A percentile compares a stretch with the other conserved stretches of the same genome.
phyloP scores from a whole-genome alignment of 2,329 filamentous ascomycete species.

The Dryadomyces quercus-mongolicae region DNA sequence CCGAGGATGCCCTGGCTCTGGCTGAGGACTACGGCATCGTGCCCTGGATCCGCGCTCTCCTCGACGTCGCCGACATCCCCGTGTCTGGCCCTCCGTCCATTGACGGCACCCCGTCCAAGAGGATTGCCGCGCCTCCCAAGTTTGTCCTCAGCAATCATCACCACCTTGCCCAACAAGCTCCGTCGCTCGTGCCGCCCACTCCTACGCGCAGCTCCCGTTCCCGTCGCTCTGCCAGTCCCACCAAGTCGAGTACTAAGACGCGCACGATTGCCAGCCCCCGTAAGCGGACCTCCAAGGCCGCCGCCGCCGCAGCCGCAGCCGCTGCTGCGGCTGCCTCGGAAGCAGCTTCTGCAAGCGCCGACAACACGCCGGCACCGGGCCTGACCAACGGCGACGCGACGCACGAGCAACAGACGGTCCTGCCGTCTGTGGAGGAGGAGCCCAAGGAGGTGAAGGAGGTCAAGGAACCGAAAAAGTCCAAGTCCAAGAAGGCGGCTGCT shows the following conservation, averaged over 20 bases:
- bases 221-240: slow-evolving; percentile 46
- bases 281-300: slow-evolving; percentile 36
- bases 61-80: slow-evolving; percentile 73
- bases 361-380: slow-evolving; percentile 14
- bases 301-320: slow-evolving; percentile 14
- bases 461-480: slow-evolving; percentile 1
- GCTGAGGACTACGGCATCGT: slow-evolving; percentile 79
- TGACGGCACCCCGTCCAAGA: slow-evolving; percentile 51
- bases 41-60: slow-evolving; percentile 81
- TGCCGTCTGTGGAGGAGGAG: slow-evolving; percentile 43
- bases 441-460: slow-evolving; percentile 1
- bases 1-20: slow-evolving; percentile 65
- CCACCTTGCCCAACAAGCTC: neutral
- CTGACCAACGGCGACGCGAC: slow-evolving; percentile 17
- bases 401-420: slow-evolving; percentile 14
- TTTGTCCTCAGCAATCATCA: slow-evolving; percentile 32
- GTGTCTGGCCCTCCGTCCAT: slow-evolving; percentile 31
- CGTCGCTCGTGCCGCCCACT: slow-evolving; percentile 35
- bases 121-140: slow-evolving; percentile 69
- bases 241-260: slow-evolving; percentile 33
- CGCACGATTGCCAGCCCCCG: slow-evolving; percentile 36
- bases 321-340: slow-evolving; percentile 23
- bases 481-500: neutral
- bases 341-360: slow-evolving; percentile 19
- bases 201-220: slow-evolving; percentile 35